Evolutionary conservation across 441 rosid species (phyloP).

Genomic region (Dalechampia spathulata): DNA sequence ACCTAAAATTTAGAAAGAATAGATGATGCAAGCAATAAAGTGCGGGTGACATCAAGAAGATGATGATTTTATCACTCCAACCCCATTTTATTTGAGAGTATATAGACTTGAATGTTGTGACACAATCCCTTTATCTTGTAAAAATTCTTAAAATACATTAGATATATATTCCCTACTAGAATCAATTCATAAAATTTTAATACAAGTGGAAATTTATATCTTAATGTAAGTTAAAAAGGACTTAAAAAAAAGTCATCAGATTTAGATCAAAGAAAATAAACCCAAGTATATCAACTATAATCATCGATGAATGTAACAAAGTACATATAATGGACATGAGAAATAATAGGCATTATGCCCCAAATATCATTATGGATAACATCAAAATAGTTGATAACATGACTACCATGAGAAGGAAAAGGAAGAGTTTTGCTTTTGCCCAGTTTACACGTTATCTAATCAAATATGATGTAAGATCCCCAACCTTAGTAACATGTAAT

Average conservation of each 20-base stretch:
- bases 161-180: not conserved
- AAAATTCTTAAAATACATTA: not conserved
- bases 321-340: not conserved
- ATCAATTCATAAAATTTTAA: not conserved
- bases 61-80: not conserved
- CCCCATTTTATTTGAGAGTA: not conserved
- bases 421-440: not conserved
- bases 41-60: not conserved
- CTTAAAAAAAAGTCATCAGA: not conserved
- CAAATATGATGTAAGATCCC: not conserved
- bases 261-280: not conserved
- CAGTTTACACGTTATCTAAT: not conserved
- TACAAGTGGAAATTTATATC: not conserved
- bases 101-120: not conserved
- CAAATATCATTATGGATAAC: not conserved
- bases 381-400: not conserved
- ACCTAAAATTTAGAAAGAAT: not conserved
- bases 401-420: not conserved
- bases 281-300: not conserved
- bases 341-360: not conserved
- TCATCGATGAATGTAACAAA: not conserved
- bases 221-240: not conserved
- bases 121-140: not conserved
- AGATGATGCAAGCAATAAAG: not conserved
- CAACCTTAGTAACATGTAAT: not conserved